phyloP scores from a whole-genome alignment of 73 alveolate genomes.

The Breviolum minutum region DNA sequence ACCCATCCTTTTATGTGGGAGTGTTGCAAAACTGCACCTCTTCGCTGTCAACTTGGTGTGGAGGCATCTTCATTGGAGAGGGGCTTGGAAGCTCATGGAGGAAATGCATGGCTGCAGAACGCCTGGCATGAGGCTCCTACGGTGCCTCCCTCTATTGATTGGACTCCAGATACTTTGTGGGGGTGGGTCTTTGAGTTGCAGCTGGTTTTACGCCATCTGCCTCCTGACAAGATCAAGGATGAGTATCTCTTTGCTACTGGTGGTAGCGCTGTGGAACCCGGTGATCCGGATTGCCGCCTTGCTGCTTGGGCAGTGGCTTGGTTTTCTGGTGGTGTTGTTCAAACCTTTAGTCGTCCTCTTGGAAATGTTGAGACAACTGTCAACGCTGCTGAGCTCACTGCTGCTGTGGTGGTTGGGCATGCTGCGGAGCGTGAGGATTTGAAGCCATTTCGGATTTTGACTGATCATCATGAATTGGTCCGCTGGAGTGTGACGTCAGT shows the following conservation, averaged over 20 bases:
- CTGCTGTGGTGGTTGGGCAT: neutral
- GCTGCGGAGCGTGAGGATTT: neutral
- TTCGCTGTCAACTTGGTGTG: neutral
- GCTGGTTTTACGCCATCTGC: neutral
- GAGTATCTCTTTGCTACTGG: neutral
- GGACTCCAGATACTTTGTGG: constrained; percentile 1
- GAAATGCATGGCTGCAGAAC: neutral
- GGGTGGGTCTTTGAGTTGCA: neutral
- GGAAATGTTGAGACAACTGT: neutral
- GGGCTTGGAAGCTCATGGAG: neutral
- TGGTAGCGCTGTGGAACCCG: neutral
- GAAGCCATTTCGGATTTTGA: neutral
- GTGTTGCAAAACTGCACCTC: neutral
- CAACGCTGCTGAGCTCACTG: constrained; percentile 19
- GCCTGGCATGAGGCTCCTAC: neutral
- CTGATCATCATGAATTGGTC: neutral
- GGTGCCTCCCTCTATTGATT: neutral
- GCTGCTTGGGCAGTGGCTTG: constrained; percentile 15
- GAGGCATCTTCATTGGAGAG: neutral
- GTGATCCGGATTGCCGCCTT: neutral
- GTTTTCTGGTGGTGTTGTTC: neutral
- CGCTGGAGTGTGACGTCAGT: neutral
- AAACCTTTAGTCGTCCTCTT: neutral
- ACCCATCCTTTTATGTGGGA: neutral
- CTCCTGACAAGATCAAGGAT: neutral